Evolutionary conservation across 108 stramenopile genomes (phyloP).

Genomic region (Fragilariopsis cylindrus): DNA sequence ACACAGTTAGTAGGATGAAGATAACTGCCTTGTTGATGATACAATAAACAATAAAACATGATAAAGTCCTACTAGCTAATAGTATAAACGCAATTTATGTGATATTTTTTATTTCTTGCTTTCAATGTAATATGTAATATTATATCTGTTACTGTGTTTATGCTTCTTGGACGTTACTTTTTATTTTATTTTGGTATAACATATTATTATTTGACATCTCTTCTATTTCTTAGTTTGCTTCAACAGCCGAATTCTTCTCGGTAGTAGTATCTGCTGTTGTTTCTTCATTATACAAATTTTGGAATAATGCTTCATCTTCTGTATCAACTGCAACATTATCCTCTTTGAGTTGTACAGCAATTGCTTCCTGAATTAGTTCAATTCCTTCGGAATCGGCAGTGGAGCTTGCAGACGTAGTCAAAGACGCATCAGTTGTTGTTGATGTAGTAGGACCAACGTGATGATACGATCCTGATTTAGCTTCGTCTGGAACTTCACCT

Average conservation of each 20-base stretch:
- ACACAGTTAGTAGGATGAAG: no score
- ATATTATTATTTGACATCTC: no score
- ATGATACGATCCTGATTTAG: slow-evolving; percentile 67
- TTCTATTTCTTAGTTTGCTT: no score
- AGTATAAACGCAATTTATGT: no score
- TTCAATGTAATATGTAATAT: no score
- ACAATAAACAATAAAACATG: no score
- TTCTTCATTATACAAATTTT: slow-evolving; percentile 17
- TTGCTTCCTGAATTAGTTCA: slow-evolving; percentile 51
- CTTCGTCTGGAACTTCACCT: slow-evolving; percentile 80
- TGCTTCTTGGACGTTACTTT: background rate
- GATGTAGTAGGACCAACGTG: slow-evolving; percentile 38
- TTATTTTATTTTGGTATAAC: no score
- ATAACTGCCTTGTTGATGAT: no score
- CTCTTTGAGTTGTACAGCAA: slow-evolving; percentile 48
- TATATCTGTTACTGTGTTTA: background rate
- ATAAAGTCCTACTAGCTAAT: no score
- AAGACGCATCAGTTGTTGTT: background rate
- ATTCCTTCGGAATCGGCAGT: slow-evolving; percentile 29
- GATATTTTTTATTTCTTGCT: no score
- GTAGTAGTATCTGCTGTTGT: background rate
- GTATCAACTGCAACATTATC: slow-evolving; percentile 16
- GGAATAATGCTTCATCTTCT: slow-evolving; percentile 41
- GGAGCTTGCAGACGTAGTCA: slow-evolving; percentile 11
- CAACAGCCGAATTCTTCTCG: background rate